Base-by-base conservation (phyloP, 441 rosid species). In the Lepidium campestre region DNA sequence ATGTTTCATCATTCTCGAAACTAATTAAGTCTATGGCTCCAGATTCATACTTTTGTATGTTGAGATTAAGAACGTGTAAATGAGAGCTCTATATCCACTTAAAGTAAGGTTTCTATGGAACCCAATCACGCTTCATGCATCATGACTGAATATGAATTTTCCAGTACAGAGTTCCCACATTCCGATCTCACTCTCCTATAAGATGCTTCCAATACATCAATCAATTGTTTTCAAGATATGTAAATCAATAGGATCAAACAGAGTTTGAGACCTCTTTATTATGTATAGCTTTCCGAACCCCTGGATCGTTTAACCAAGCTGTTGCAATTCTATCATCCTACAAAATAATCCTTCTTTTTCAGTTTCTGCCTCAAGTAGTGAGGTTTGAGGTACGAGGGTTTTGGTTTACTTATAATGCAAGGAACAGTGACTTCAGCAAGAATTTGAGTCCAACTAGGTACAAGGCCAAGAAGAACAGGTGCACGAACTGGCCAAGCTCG, bases 401-500 rank as follows among this genome's bases (percentile, higher is more conserved):
- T 36, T 12, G 18, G 13, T 47, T 67, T 41, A 49, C 94, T 79
- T 80, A 93, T 96, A 15, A 75, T 82, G 80, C 98, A 93, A 18
- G 96, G 94, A 75, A 85, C 91, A 36, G 19, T 6, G 2, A n/a
- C 1, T 32, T 75, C 67, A 41, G 78, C 77, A 56, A 85, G 86
- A 56, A 93, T 83, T 62, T 93, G 87, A 11, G 96, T 89, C 98
- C 97, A 90, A 59, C 86, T 87, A 67, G 94, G 94, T 62, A 93
- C 94, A 53, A 79, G 63, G 53, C 97, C 97, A 10, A 80, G 87
- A 76, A 78, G 87, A 14, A 93, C 94, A 42, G 88, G 85, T 53
- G 91, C 96, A 78, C 92, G 71, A 45, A 85, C 47, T 12, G 98
- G 98, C 98, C 97, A 93, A 8, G 97, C 95, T 53, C 96, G 91